phyloP scores from a whole-genome alignment of 352 stramenopile genomes.

The Saprolegnia parasitica region DNA sequence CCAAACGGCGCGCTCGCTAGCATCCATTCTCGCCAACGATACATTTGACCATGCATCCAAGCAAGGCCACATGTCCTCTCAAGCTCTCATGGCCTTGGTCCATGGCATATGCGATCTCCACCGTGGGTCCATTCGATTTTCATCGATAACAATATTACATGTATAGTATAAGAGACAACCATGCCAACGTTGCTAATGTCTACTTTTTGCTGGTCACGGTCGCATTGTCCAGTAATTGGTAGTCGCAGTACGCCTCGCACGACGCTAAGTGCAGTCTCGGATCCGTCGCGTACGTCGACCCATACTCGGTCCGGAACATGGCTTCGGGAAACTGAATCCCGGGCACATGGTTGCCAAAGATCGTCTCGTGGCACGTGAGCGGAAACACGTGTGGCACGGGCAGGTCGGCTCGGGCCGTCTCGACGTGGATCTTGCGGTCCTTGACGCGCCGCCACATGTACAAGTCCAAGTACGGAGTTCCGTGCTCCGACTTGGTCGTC shows the following conservation, averaged over 20 bases:
- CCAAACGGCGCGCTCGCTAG: too few relatives aligned
- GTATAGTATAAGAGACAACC: too few relatives aligned
- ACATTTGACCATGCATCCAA: too few relatives aligned
- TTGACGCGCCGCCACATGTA: background rate
- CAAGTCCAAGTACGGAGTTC: conserved; percentile 11
- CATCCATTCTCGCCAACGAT: too few relatives aligned
- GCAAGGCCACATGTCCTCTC: too few relatives aligned
- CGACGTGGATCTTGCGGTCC: background rate
- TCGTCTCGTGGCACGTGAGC: conserved; percentile 7
- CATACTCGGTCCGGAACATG: conserved; percentile 4
- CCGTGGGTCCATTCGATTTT: too few relatives aligned
- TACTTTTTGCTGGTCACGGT: background rate
- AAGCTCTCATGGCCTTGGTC: too few relatives aligned
- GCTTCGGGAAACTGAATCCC: background rate
- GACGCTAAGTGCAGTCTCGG: background rate
- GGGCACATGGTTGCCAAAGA: background rate
- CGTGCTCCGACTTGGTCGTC: background rate
- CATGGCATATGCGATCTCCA: too few relatives aligned
- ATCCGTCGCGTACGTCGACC: background rate
- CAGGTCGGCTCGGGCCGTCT: background rate
- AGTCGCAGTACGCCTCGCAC: conserved; percentile 13
- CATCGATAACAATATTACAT: too few relatives aligned
- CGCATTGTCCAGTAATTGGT: background rate
- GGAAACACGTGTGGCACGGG: background rate
- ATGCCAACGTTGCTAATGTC: too few relatives aligned